phyloP scores from a whole-genome alignment of 768 basidiomycete species.

The Agaricus blazei region DNA sequence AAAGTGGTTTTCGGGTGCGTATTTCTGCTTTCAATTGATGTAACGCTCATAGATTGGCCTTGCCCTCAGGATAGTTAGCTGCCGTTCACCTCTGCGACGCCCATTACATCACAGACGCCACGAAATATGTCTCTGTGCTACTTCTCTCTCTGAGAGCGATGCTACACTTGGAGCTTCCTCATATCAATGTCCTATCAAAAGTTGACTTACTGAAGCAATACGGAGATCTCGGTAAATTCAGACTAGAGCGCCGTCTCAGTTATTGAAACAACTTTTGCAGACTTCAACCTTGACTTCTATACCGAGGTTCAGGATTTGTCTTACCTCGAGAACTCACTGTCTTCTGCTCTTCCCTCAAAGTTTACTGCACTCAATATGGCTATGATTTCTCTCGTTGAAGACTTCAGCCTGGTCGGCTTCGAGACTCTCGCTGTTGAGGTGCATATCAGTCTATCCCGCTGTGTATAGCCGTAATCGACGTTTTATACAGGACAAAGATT shows the following conservation, averaged over 20 bases:
- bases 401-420: slow-evolving; percentile 89
- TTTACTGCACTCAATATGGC: slow-evolving; percentile 82
- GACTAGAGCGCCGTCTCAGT: slow-evolving; percentile 2
- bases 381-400: slow-evolving; percentile 90
- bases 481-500: slow-evolving; percentile 73
- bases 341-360: slow-evolving; percentile 52
- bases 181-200: slow-evolving; percentile 96
- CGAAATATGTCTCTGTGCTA: slow-evolving; percentile 91
- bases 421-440: slow-evolving; percentile 97
- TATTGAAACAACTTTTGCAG: slow-evolving; percentile 31
- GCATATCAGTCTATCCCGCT: background rate
- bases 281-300: slow-evolving; percentile 97
- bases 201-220: slow-evolving; percentile 87
- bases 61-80: slow-evolving; percentile 57
- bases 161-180: slow-evolving; percentile 98
- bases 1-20: slow-evolving; percentile 81
- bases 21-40: background rate
- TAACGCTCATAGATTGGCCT: slow-evolving; percentile 3
- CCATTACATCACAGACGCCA: slow-evolving; percentile 93
- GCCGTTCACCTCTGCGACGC: slow-evolving; percentile 96
- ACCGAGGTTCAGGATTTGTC: slow-evolving; percentile 96
- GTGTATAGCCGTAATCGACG: background rate
- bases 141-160: slow-evolving; percentile 91
- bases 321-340: slow-evolving; percentile 75
- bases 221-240: slow-evolving; percentile 76